Evolutionary conservation across 768 basidiomycete genomes (phyloP), one percentile per base, ranked within the genome.

Genomic region (Lentinus brumalis): DNA sequence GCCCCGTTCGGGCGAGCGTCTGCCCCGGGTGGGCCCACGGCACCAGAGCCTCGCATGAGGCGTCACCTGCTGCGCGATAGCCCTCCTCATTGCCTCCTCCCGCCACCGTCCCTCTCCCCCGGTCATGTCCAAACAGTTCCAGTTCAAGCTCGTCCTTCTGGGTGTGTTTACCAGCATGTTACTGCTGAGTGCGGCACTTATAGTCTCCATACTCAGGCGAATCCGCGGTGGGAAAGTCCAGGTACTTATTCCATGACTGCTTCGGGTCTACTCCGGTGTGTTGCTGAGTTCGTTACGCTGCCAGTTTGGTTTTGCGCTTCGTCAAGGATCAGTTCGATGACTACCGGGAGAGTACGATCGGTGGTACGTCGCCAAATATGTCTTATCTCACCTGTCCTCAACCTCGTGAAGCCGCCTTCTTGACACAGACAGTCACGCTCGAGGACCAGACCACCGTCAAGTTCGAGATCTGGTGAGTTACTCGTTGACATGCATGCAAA

Each of bases 311-410:
- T 53, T 79, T 98, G 63, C 86, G 96, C 59, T 99, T 99, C 70
- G 97, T 98, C 66, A 94, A 95, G 78, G 91, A 93, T 74, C 93
- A 96, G 74, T 96, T 96, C 67, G 94, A 96, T 70, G 94, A 96
- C 75, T 95, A 95, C 74, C 83, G 94, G 74, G 94, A 96, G 78
- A 94, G 92, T 67, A 96, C 94, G 26, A 96, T 96, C 66, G 93
- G 94, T 72, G 91, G 93, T 89, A 64, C 59, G 69, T 65, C n/a
- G 26, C 56, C 50, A 30, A 32, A 21, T 26, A 15, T 50, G 21
- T 59, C 18, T 9, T 42, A 42, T 41, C 35, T 35, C 62, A 66
- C 67, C 54, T 68, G 66, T 68, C 67, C 69, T 68, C 59, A 67
- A 64, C 55, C 46, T 41, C 31, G 57, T 60, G 58, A 69, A 94